Evolutionary conservation across 345 rosid genomes (phyloP).

Genomic region (Pugionium dolabratum): DNA sequence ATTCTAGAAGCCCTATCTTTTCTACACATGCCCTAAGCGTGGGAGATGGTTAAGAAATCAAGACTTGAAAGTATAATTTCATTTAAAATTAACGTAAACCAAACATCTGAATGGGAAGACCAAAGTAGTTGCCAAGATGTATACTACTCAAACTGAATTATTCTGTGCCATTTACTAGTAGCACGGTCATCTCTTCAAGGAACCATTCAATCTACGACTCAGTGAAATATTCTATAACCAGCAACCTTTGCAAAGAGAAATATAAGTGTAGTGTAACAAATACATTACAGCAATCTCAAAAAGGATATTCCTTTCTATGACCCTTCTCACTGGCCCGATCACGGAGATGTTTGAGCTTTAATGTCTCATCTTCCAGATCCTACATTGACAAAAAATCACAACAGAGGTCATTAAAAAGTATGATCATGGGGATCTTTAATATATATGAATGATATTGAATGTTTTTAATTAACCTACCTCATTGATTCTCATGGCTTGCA

Average conservation of each 20-base stretch:
- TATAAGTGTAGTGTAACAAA: slow-evolving; percentile 19
- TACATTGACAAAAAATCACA: slow-evolving; percentile 37
- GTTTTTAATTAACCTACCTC: slow-evolving; percentile 53
- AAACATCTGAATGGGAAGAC: slow-evolving; percentile 25
- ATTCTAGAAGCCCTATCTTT: slow-evolving; percentile 73
- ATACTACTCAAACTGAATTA: slow-evolving; percentile 13
- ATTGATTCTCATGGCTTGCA: slow-evolving; percentile 63
- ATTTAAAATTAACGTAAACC: background rate
- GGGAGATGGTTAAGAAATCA: slow-evolving; percentile 62
- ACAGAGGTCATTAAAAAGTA: slow-evolving; percentile 11
- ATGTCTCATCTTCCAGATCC: slow-evolving; percentile 72
- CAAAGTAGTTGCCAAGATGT: slow-evolving; percentile 10
- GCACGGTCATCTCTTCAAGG: slow-evolving; percentile 23
- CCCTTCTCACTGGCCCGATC: slow-evolving; percentile 92
- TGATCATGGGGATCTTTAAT: slow-evolving; percentile 20
- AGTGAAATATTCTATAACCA: background rate
- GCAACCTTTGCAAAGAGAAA: slow-evolving; percentile 13
- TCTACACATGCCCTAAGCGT: slow-evolving; percentile 83
- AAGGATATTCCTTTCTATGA: slow-evolving; percentile 87
- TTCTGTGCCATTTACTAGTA: slow-evolving; percentile 4
- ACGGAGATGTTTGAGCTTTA: slow-evolving; percentile 64
- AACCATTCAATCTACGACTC: background rate
- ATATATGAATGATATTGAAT: slow-evolving; percentile 17
- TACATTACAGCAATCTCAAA: slow-evolving; percentile 22
- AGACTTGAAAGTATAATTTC: slow-evolving; percentile 1